Conservation (phyloP, 2,329 filamentous ascomycete species). For the Phaeoacremonium minimum region DNA sequence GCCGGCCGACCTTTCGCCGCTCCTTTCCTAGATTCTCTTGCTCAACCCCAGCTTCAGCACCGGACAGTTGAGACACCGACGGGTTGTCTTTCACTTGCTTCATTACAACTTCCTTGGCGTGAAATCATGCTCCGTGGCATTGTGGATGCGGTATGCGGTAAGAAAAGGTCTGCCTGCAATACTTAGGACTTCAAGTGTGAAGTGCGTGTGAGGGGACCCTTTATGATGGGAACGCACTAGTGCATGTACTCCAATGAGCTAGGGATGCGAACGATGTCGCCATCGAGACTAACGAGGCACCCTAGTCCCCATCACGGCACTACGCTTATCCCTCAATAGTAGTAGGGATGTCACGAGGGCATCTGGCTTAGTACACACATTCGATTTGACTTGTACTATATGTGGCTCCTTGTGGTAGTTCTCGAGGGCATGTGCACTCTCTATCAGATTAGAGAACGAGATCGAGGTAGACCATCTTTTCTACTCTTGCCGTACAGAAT, state of each 20-base stretch:
- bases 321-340: background rate
- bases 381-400: background rate
- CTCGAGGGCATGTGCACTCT: background rate
- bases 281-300: no score
- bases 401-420: background rate
- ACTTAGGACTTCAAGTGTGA: no score
- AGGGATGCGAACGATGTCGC: no score
- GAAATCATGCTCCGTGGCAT: background rate
- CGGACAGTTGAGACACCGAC: slow-evolving; percentile 3
- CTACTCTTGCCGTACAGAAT: no score
- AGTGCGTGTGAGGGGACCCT: no score
- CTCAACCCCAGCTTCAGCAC: no score
- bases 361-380: background rate
- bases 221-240: no score
- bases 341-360: background rate
- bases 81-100: background rate
- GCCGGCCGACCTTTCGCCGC: slow-evolving; percentile 26
- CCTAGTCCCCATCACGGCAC: no score
- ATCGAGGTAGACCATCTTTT: no score
- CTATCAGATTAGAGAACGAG: background rate
- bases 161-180: background rate
- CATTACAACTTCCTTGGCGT: slow-evolving; percentile 1
- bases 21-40: no score
- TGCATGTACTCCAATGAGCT: no score
- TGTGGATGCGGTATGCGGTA: background rate